A percentile compares a stretch with the other conserved stretches of the same genome.
phyloP scores from a whole-genome alignment of 2,329 filamentous ascomycete species.

The Pyricularia pennisetigena region DNA sequence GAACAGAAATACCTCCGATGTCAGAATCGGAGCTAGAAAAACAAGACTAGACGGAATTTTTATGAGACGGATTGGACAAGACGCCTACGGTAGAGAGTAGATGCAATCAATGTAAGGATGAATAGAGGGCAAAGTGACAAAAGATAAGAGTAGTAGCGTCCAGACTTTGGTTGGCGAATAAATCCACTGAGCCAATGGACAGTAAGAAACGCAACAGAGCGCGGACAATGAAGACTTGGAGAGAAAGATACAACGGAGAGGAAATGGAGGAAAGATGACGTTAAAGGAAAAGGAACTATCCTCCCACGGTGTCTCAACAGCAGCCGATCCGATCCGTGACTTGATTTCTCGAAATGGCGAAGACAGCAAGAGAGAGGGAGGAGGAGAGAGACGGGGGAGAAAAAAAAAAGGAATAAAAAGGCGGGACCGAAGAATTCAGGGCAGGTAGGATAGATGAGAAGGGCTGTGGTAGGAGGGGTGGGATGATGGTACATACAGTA shows the following conservation, averaged over 20 bases:
- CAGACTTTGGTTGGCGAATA: background rate
- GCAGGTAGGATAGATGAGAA: background rate
- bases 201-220: conserved; percentile 6
- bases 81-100: background rate
- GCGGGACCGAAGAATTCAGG: conserved; percentile 6
- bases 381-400: too few relatives aligned
- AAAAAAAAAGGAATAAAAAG: conserved; percentile 8
- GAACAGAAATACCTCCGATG: background rate
- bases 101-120: background rate
- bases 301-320: conserved; percentile 25
- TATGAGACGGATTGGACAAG: background rate
- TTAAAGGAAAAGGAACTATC: conserved; percentile 23
- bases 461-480: background rate
- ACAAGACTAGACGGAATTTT: background rate
- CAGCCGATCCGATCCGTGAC: conserved; percentile 20
- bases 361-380: conserved; percentile 6
- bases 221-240: conserved; percentile 23
- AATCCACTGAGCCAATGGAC: background rate
- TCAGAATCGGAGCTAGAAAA: background rate
- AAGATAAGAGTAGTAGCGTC: background rate
- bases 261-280: conserved; percentile 30
- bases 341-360: conserved; percentile 2
- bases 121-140: background rate
- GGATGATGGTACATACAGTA: background rate
- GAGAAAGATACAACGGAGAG: conserved; percentile 6